Evolutionary conservation across 352 stramenopile species (phyloP), one percentile per base, ranked within the genome.

Genomic region (Pythium guiyangense): DNA sequence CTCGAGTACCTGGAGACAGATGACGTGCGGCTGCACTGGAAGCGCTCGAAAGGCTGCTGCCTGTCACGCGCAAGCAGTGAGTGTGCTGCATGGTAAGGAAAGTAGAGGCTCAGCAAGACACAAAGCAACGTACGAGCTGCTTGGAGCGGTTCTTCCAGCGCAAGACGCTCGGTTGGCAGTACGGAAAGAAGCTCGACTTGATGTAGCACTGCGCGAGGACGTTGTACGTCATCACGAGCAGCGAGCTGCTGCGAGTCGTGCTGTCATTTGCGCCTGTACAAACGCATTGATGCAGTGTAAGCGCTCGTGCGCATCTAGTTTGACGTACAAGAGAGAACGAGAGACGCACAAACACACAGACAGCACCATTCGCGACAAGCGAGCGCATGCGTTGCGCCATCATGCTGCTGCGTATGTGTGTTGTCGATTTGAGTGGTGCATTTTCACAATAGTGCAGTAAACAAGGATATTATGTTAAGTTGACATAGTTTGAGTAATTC

Each of bases 191-290:
- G 37, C 51, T 78, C 34, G 84, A 94, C 42, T 75, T 71, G 49
- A 92, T 72, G 61, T 92, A 94, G 63, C 71, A 85, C 59, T 94
- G 84, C 34, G 84, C 84, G 34, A 94, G 66, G 48, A 92, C 84
- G 52, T 94, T 94, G 67, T 92, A 94, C 61, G 82, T 92, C 83
- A 94, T 92, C n/a, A 94, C 77, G 2, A 64, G 51, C 57, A 91
- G 66, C 49, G 67, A 47, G 20, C 20, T 47, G 42, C 42, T 47
- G 42, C 42, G 10, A 50, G 60, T 71, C 31, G 31, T 9, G 31
- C 31, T 37, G 4, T 37, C 31, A 59, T 71, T 52, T 48, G 26
- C 55, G 60, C 46, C 31, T 52, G 22, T 5, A 20, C 14, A 10
- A 2, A 47, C n/a, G 18, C 8, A 9, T 18, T 27, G 1, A 17